Evolutionary conservation across 345 rosid species (phyloP).

Genomic region (Camelina sativa): DNA sequence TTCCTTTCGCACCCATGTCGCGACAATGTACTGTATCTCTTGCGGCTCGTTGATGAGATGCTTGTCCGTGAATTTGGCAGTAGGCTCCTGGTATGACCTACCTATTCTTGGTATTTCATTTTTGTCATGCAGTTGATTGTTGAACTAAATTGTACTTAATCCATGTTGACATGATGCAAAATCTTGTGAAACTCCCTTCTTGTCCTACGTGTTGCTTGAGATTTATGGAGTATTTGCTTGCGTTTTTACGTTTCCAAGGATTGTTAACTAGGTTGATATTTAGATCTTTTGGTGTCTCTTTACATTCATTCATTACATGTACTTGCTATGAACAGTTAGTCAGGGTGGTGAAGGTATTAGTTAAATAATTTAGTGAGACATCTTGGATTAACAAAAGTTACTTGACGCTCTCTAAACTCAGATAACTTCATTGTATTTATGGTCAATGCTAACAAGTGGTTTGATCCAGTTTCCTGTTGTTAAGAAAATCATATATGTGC

Average conservation of each 20-base stretch:
- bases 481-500: conserved; percentile 6
- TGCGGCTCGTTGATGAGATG: conserved; percentile 85
- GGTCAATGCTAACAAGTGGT: conserved; percentile 21
- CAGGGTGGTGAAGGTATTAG: conserved; percentile 29
- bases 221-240: conserved; percentile 16
- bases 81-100: conserved; percentile 67
- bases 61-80: conserved; percentile 78
- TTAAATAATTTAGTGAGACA: conserved; percentile 19
- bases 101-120: conserved; percentile 17
- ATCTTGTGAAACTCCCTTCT: conserved; percentile 6
- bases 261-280: conserved; percentile 14
- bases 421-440: conserved; percentile 16
- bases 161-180: conserved; percentile 16
- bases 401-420: conserved; percentile 22
- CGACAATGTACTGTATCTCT: conserved; percentile 82
- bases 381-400: conserved; percentile 23
- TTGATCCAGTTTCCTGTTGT: conserved; percentile 22
- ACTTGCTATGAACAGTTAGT: conserved; percentile 14
- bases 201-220: conserved; percentile 8
- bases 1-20: conserved; percentile 92
- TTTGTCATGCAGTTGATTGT: conserved; percentile 19
- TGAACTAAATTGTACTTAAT: conserved; percentile 25
- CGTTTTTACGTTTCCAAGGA: conserved; percentile 11
- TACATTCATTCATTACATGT: conserved; percentile 27
- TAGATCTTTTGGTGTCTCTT: conserved; percentile 20